Evolutionary conservation across 2,329 filamentous ascomycete genomes (phyloP), one percentile per base, ranked within the genome.

Genomic region (Beauveria pseudobassiana): DNA sequence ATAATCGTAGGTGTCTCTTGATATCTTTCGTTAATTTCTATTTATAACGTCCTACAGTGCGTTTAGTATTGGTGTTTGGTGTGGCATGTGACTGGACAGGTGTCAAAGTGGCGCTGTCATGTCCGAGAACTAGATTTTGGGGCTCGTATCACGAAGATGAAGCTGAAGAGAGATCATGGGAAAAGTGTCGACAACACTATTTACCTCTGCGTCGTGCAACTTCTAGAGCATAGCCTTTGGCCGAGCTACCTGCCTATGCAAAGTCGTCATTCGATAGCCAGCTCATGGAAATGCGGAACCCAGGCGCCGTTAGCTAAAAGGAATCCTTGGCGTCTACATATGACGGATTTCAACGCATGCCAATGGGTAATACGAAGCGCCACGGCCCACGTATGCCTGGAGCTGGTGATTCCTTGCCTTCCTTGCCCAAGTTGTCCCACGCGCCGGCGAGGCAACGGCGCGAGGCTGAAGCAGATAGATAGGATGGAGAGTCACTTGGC

Each of bases 341-440:
- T 56, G 54, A 56, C 54, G 34, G 10, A 34, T 22, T 18, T 14
- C 7, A 20, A 48, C 16, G 24, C 54, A 56, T 4, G 8, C 6
- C n/a, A 26, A 30, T 38, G 40, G 42, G 54, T 48, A 38, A 38
- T 38, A 46, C 53, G 22, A 20, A 43, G 42, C 26, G 42, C 28
- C 26, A 45, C 22, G 42, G 42, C 54, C 54, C 54, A 45, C 38
- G 54, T 6, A 16, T 56, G 54, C 42, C 54, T 56, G 54, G 54
- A 56, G 54, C 54, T 56, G 54, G 54, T 28, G 26, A 48, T 56
- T 48, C n/a, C 40, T 26, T 24, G 42, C 26, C 54, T 56, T 48
- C n/a, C 40, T 26, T 24, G 42, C 26, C 54, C 54, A 56, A 56
- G 28, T n/a, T 22, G 42, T 56, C 54, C 54, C 26, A 46, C 54